Conservation (phyloP, 306 rosid genomes). For the Corylus heterophylla region DNA sequence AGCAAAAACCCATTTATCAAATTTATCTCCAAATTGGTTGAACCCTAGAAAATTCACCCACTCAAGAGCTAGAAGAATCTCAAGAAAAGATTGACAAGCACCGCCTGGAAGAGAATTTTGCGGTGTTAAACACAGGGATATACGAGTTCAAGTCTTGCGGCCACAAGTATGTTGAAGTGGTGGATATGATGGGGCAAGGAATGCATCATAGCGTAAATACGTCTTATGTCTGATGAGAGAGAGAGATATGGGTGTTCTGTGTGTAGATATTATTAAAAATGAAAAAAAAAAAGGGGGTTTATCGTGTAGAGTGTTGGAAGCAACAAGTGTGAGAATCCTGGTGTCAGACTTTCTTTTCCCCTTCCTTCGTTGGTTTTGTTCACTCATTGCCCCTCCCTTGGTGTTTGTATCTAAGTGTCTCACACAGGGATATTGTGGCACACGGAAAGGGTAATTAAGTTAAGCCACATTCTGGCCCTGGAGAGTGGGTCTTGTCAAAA, state of each 20-base stretch:
- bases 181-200: too few relatives aligned
- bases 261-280: constrained; percentile 24
- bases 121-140: constrained; percentile 82
- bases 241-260: too few relatives aligned
- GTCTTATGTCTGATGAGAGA: too few relatives aligned
- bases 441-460: too few relatives aligned
- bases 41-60: constrained; percentile 1
- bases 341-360: constrained; percentile 41
- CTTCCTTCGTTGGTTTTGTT: constrained; percentile 32
- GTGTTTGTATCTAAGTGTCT: constrained; percentile 42
- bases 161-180: constrained; percentile 62
- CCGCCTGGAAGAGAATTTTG: constrained; percentile 85
- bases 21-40: too few relatives aligned
- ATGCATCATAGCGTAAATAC: too few relatives aligned
- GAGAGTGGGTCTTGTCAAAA: too few relatives aligned
- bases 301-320: constrained; percentile 88
- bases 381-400: constrained; percentile 8
- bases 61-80: background rate
- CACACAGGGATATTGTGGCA: constrained; percentile 19
- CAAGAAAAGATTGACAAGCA: constrained; percentile 47
- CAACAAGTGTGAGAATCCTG: constrained; percentile 79
- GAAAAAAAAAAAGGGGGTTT: constrained; percentile 23
- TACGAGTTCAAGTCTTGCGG: constrained; percentile 95
- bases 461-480: too few relatives aligned
- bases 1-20: too few relatives aligned